Evolutionary conservation across 2,329 filamentous ascomycete species (phyloP), one percentile per base, ranked within the genome.

Genomic region (Diaporthe vexans): DNA sequence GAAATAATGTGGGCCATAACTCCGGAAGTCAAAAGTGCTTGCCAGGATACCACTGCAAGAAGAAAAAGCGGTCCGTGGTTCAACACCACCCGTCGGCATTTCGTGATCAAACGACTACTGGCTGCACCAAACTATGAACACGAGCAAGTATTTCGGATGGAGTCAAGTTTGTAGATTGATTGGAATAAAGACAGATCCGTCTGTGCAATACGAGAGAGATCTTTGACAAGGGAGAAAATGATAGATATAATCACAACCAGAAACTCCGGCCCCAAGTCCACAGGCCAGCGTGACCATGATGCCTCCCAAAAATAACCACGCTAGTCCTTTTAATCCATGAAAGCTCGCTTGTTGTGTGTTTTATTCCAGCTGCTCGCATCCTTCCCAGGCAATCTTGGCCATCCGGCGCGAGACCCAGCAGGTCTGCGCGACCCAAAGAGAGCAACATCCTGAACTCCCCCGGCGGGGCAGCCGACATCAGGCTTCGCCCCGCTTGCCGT

Each of bases 221-320:
- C 40, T 67, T 67, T 43, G 40, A 43, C 15, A 7, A 17, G 15
- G 15, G 15, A 19, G 4, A 43, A 19, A 43, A 43, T 19, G 24
- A 46, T 21, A 8, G 46, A 24, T 24, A 15, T 21, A 51, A 21
- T 7, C 46, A 68, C 13, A 51, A 26, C 63, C 63, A 68, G 63
- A 26, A 68, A 68, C 63, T 68, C 63, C 63, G 63, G 48, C 48
- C 63, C 48, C 46, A 68, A 51, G 46, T 52, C 63, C 63, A 68
- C 48, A 68, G 48, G 46, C 63, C 48, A 54, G 63, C 63, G 48
- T 68, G 63, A 68, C 63, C 63, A 15, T 68, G 63, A 68, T 54
- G 63, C 63, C 63, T 19, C 40, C 40, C 40, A 43, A 68, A 68
- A 68, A 67, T 54, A 68, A 68, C 46, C 63, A 68, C 63, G 63